These are phyloP conservation scores for Saturnispora bothae DNA, from an alignment of 805 yeast genomes.

Conservation along the genomic window DNA sequence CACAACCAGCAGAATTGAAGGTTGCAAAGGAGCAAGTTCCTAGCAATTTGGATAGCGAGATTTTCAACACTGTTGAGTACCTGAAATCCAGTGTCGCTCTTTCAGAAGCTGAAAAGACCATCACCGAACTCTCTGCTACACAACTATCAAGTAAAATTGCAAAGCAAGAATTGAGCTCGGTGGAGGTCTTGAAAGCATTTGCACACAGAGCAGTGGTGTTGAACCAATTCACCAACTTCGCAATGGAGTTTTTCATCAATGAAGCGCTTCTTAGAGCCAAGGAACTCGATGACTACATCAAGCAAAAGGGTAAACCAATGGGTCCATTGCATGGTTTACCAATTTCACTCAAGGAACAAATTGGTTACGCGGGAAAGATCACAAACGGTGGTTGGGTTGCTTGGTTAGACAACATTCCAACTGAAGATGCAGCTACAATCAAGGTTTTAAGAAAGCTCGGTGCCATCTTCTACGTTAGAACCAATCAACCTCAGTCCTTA, in stretches of 20 bases:
- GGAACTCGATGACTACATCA: slow-evolving; percentile 43
- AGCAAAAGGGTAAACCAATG: slow-evolving; percentile 38
- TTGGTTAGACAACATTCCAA: slow-evolving; percentile 36
- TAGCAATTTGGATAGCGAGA: slow-evolving; percentile 24
- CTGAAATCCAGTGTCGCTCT: slow-evolving; percentile 26
- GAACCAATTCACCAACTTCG: slow-evolving; percentile 50
- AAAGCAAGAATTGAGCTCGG: slow-evolving; percentile 36
- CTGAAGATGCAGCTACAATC: slow-evolving; percentile 37
- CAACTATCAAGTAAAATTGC: slow-evolving; percentile 35
- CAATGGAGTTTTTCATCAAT: slow-evolving; percentile 44
- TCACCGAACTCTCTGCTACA: slow-evolving; percentile 35
- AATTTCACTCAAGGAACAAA: slow-evolving; percentile 57
- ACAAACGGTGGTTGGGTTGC: slow-evolving; percentile 55
- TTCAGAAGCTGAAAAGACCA: slow-evolving; percentile 29
- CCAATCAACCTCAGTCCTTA: slow-evolving; percentile 58
- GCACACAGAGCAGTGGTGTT: slow-evolving; percentile 56
- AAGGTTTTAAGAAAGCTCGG: slow-evolving; percentile 41
- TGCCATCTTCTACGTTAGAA: slow-evolving; percentile 53
- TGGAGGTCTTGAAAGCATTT: slow-evolving; percentile 47
- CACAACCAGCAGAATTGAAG: slow-evolving; percentile 20
- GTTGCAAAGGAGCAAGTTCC: slow-evolving; percentile 27
- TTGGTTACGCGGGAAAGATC: slow-evolving; percentile 40
- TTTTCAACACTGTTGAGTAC: slow-evolving; percentile 29
- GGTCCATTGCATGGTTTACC: slow-evolving; percentile 70
- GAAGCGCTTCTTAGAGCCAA: slow-evolving; percentile 51